Base-by-base conservation (phyloP, 176 grass and related monocot genomes). In the Eleusine indica region DNA sequence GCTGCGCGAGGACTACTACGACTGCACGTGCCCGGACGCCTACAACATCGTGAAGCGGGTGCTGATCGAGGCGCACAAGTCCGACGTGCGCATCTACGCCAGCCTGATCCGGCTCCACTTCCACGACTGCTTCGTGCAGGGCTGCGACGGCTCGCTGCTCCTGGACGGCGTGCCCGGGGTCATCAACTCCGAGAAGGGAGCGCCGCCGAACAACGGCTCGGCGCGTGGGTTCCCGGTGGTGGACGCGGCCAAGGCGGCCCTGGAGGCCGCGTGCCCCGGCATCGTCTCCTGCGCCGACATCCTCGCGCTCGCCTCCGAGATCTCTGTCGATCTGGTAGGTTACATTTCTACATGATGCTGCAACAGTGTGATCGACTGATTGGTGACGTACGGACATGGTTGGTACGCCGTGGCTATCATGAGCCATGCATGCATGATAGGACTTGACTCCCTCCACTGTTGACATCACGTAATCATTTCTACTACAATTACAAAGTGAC, bases 121-220 rank as follows among this genome's bases (percentile, higher is more conserved):
- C 88, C 94, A 97, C 84, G 94, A 97, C 89, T 97, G 94, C 83
- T 97, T 97, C 68, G 94, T 97, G 15, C 88, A 94, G 86, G 94
- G 94, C 13, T 97, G 94, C 79, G 94, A 94, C 83, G 94, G 74
- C 0, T 97, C 94, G 3, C 51, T 97, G 4, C 80, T 94, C 5
- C 68, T 97, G 0, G 86, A 94, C 42, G 92, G 90, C 1, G 51
- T 17, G 51, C 15, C 51, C 3, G 51, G 15, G 15, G 51, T 17
- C 1, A 17, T 53, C 51, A 17, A 15, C 51, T 17, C 14, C 51
- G 51, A 53, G 51, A 53, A 53, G 51, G 4, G 51, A 2, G 14
- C 51, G 4, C 3, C 5, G 16, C 54, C 54, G 3, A 57, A 57
- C 54, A 19, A 19, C 54, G 6, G 7, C 54, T 57, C 54, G 18